Percentiles rank a stretch among this genome's conserved stretches.
Conservation (phyloP, 192 early-diverging fungal species). For the Backusella psychrophila region DNA sequence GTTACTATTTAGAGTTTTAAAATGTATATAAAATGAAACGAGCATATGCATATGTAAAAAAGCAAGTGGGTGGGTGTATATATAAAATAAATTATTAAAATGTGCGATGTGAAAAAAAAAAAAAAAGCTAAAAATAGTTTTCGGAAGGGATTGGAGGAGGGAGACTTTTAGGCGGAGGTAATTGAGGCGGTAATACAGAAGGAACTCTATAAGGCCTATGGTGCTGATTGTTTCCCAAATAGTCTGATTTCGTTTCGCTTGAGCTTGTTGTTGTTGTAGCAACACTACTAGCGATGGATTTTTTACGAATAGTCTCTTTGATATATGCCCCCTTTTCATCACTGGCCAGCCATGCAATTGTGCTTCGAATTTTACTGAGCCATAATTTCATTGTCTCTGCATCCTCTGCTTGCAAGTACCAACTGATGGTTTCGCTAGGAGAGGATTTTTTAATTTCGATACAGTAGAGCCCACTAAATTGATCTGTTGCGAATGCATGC, state of each 20-base stretch:
- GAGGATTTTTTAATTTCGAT: constrained; percentile 24
- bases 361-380: constrained; percentile 16
- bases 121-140: background rate
- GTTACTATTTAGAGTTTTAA: no score
- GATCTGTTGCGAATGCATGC: constrained; percentile 25
- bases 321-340: background rate
- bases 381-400: constrained; percentile 17
- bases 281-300: background rate
- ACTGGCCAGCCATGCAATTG: constrained; percentile 10
- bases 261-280: background rate
- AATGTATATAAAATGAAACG: background rate
- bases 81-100: background rate
- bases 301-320: background rate
- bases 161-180: background rate
- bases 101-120: background rate
- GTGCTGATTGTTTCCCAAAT: background rate
- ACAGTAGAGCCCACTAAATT: constrained; percentile 20
- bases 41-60: background rate
- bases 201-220: background rate
- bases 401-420: constrained; percentile 26
- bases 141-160: constrained; percentile 14
- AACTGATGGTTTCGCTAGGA: background rate
- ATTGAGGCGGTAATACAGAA: background rate
- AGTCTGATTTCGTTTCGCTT: background rate
- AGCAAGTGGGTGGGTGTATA: background rate